Base-by-base conservation (phyloP, 495 filamentous ascomycete genomes). In the Penicillium manginii region DNA sequence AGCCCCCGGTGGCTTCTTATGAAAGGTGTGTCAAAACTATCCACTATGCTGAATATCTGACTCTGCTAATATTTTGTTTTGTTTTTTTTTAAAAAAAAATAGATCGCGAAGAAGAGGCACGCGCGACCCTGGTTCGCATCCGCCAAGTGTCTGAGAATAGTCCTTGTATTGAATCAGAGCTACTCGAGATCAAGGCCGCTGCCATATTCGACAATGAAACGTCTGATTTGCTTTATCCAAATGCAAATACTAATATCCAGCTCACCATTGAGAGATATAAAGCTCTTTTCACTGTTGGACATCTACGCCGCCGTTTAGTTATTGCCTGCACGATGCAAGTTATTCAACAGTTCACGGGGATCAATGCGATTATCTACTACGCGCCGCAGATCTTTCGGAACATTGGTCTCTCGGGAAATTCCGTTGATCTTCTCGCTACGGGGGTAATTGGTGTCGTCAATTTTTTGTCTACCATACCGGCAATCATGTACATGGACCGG, bases 111-210 rank as follows among this genome's bases (percentile, higher is more conserved):
- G 76, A 76, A 0, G 86, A 91, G 67, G 86, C 86, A 0, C 82
- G 81, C 46, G 73, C 72, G 26, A 82, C 87, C 3, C 77, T 91
- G n/a, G 77, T 88, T 3, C 75, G 43, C 42, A 83, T 92, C 8
- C 84, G 88, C 12, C 78, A 75, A 14, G 58, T 70, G 19, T 84
- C 89, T 59, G 49, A 48, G 19, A 46, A 35, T 15, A 80, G 89
- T 66, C 83, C 88, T 58, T 80, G 90, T 0, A 82, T 92, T 60
- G 83, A 87, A 71, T 78, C 90, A n/a, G 89, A 91, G 66, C 88
- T 85, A 69, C 78, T 88, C 39, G 89, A 91, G 69, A 91, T 92
- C 72, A 86, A 87, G 70, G 86, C 88, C 0, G 86, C 90, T 63
- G 83, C 81, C 2, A 72, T 84, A 15, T 91, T 91, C 63, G 88